phyloP scores from a whole-genome alignment of 345 rosid genomes.

The Populus alba region DNA sequence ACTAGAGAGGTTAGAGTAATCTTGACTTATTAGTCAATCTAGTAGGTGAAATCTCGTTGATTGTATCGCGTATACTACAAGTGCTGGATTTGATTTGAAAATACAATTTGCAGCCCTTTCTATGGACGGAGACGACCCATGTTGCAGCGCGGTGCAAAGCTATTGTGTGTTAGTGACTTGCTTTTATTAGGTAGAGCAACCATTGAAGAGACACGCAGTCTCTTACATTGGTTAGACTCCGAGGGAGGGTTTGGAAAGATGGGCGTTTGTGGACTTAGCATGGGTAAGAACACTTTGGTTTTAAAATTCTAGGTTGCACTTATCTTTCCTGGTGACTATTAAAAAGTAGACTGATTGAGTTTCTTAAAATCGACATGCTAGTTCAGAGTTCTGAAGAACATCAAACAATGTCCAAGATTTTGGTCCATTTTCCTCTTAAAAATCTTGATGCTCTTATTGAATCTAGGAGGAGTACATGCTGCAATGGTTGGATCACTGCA shows the following conservation, averaged over 20 bases:
- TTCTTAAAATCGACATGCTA: background rate
- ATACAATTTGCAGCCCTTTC: slow-evolving; percentile 73
- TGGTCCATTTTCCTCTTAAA: background rate
- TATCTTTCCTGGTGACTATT: background rate
- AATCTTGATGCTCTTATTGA: slow-evolving; percentile 24
- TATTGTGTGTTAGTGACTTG: slow-evolving; percentile 93
- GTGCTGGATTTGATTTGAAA: slow-evolving; percentile 28
- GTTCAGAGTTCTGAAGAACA: slow-evolving; percentile 1
- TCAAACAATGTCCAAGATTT: background rate
- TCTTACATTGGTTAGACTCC: slow-evolving; percentile 75
- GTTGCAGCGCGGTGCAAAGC: slow-evolving; percentile 81
- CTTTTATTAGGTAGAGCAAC: slow-evolving; percentile 91
- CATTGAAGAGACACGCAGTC: slow-evolving; percentile 90
- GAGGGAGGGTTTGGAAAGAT: slow-evolving; percentile 93
- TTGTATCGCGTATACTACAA: background rate
- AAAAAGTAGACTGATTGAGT: background rate
- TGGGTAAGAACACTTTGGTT: slow-evolving; percentile 58
- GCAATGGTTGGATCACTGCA: slow-evolving; percentile 99
- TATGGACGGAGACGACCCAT: slow-evolving; percentile 92
- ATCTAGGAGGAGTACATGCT: slow-evolving; percentile 93
- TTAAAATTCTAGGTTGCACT: slow-evolving; percentile 1
- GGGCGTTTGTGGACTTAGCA: slow-evolving; percentile 97
- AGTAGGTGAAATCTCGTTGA: slow-evolving; percentile 14
- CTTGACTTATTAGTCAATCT: slow-evolving; percentile 6
- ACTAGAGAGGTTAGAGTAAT: slow-evolving; percentile 70